Conservation (phyloP, 257 asterid genomes). For the Capsicum pubescens region DNA sequence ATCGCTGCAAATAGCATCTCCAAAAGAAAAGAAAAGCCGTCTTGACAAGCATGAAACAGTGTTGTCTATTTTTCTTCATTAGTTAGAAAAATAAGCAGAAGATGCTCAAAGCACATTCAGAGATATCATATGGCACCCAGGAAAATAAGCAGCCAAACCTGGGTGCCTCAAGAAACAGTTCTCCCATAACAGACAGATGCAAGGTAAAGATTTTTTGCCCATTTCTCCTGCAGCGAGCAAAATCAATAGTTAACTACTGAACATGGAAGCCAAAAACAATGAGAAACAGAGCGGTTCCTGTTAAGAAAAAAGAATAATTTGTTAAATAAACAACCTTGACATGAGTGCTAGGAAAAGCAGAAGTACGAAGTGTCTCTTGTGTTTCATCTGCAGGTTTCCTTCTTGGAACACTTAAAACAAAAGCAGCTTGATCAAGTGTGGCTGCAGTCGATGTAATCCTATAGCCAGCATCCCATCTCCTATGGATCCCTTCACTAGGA, state of each 20-base stretch:
- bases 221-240: slow-evolving; percentile 64
- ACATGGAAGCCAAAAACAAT: not conserved
- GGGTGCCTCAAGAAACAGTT: slow-evolving; percentile 66
- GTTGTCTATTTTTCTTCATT: not conserved
- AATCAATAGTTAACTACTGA: slow-evolving; percentile 6
- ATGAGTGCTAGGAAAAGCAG: slow-evolving; percentile 79
- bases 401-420: slow-evolving; percentile 69
- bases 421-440: slow-evolving; percentile 67
- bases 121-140: slow-evolving; percentile 24
- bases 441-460: slow-evolving; percentile 75
- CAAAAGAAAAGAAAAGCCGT: not conserved
- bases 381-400: slow-evolving; percentile 74
- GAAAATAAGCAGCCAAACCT: slow-evolving; percentile 28
- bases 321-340: slow-evolving; percentile 60
- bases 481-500: slow-evolving; percentile 76
- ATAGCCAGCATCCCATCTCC: slow-evolving; percentile 72
- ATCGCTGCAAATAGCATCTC: slow-evolving; percentile 18
- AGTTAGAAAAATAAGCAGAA: slow-evolving; percentile 6
- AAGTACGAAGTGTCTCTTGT: slow-evolving; percentile 87
- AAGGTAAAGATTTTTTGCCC: slow-evolving; percentile 81
- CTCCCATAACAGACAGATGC: slow-evolving; percentile 84
- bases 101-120: slow-evolving; percentile 22
- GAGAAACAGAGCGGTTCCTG: not conserved
- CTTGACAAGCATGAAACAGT: slow-evolving; percentile 2
- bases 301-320: not conserved